Percentiles rank a stretch among this genome's conserved stretches.
Evolutionary conservation across 768 basidiomycete genomes (phyloP).

Genomic region (Boletus sensibilis): DNA sequence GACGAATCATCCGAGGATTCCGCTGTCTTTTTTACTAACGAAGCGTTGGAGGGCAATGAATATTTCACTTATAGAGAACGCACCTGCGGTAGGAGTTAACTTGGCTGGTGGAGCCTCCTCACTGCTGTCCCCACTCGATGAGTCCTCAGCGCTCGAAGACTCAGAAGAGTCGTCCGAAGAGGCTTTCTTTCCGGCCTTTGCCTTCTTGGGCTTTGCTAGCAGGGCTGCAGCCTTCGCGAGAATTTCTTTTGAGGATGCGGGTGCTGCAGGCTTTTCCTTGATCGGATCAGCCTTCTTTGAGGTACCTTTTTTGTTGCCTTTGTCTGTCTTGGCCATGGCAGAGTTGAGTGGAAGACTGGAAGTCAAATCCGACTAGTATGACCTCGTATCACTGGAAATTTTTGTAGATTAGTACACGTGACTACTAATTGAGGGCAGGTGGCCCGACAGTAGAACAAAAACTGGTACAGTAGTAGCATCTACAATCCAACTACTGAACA

Average conservation of each 20-base stretch:
- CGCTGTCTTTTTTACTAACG: slow-evolving; percentile 1
- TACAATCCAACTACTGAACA: background rate
- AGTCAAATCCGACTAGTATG: background rate
- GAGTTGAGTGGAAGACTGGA: background rate
- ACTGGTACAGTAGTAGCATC: background rate
- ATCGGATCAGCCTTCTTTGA: slow-evolving; percentile 33
- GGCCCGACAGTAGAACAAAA: too few relatives aligned
- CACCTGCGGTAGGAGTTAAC: background rate
- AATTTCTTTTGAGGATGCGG: slow-evolving; percentile 43
- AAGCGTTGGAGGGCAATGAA: too few relatives aligned
- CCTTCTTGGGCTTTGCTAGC: slow-evolving; percentile 15
- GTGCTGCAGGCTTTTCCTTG: slow-evolving; percentile 22
- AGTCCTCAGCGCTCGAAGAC: slow-evolving; percentile 16
- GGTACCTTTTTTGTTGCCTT: slow-evolving; percentile 36
- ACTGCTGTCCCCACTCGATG: slow-evolving; percentile 7
- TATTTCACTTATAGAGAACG: background rate
- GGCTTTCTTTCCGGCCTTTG: background rate
- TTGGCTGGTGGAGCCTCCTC: background rate
- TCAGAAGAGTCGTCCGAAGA: slow-evolving; percentile 18
- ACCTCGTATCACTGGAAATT: slow-evolving; percentile 5
- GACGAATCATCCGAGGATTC: slow-evolving; percentile 1
- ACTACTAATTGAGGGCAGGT: slow-evolving; percentile 26
- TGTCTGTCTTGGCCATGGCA: slow-evolving; percentile 42
- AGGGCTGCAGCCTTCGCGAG: slow-evolving; percentile 40
- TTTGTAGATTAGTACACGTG: slow-evolving; percentile 25